phyloP scores from a whole-genome alignment of 495 filamentous ascomycete genomes.

The Diplogelasinospora grovesii region DNA sequence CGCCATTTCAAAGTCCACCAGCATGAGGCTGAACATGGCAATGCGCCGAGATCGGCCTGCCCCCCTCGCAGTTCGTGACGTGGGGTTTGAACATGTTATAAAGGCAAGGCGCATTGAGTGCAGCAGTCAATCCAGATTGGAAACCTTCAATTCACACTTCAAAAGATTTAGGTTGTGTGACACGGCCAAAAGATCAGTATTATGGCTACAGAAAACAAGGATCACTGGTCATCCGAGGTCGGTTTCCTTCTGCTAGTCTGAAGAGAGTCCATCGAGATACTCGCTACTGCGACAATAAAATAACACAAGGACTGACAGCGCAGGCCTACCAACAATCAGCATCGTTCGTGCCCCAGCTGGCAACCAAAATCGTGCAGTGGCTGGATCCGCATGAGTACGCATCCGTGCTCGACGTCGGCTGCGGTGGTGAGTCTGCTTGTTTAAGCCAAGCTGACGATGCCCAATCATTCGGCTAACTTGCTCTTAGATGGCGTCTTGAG shows the following conservation, averaged over 20 bases:
- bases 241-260: conserved; percentile 2
- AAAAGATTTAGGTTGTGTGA: neutral
- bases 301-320: neutral
- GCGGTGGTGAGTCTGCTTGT: conserved; percentile 46
- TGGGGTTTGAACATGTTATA: too few relatives aligned
- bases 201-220: conserved; percentile 34
- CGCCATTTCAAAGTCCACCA: too few relatives aligned
- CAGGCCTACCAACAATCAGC: conserved; percentile 60
- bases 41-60: conserved; percentile 12
- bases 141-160: too few relatives aligned
- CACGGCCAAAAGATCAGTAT: neutral
- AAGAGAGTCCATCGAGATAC: too few relatives aligned
- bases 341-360: conserved; percentile 66
- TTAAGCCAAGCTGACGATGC: neutral
- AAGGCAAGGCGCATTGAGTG: too few relatives aligned
- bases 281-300: conserved; percentile 1
- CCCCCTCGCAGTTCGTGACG: too few relatives aligned
- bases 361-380: conserved; percentile 56
- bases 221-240: conserved; percentile 56
- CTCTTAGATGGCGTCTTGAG: conserved; percentile 56
- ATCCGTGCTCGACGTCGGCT: conserved; percentile 65
- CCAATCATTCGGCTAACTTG: neutral
- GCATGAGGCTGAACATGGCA: too few relatives aligned
- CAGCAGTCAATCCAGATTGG: too few relatives aligned
- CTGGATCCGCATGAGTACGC: conserved; percentile 57